Evolutionary conservation across 192 early-diverging fungal species (phyloP), one percentile per base, ranked within the genome.

Genomic region (Coemansia sp.): DNA sequence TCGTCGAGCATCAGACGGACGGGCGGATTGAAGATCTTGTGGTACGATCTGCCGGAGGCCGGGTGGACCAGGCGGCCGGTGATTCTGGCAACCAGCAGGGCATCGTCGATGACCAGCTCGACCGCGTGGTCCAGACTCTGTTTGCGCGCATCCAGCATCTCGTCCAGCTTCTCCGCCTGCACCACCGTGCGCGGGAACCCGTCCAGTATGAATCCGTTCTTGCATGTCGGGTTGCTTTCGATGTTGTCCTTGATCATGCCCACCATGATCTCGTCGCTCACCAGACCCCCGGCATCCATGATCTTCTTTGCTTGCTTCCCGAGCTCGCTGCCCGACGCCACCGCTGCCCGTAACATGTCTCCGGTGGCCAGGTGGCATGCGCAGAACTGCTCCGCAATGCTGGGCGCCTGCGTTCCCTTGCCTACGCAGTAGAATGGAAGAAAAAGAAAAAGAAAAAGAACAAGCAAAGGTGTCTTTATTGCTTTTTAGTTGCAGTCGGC

Each of bases 351-450:
- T 59, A 99, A 88, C 98, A 99, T 99, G 80, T 99, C 98, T 72
- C 95, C 95, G 39, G 98, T 99, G 32, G 98, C 96, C 79, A 99
- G 88, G 85, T 99, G 98, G 86, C 98, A 99, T 51, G 93, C 88
- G 76, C 94, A 94, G 87, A 88, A 98, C 76, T 90, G 87, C 39
- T 98, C 94, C 89, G 97, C 97, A 80, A 99, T 98, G 59, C 74
- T 84, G 58, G 96, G 96, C 18, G 96, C 94, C 87, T 98, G 95
- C 60, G 95, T 98, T 37, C 94, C 94, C 87, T 96, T 95, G 62
- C 93, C 80, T 83, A 83, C 18, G 49, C 21, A 11, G 26, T 2
- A 18, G 19, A 22, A 26, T 37, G 26, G 21, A 13, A 47, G n/a
- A 11, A 47, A 47, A 6, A 47, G 46, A 47, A 15, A 8, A 13